Evolutionary conservation across 306 rosid genomes (phyloP), one percentile per base, ranked within the genome.

Genomic region (Lotus japonicus): DNA sequence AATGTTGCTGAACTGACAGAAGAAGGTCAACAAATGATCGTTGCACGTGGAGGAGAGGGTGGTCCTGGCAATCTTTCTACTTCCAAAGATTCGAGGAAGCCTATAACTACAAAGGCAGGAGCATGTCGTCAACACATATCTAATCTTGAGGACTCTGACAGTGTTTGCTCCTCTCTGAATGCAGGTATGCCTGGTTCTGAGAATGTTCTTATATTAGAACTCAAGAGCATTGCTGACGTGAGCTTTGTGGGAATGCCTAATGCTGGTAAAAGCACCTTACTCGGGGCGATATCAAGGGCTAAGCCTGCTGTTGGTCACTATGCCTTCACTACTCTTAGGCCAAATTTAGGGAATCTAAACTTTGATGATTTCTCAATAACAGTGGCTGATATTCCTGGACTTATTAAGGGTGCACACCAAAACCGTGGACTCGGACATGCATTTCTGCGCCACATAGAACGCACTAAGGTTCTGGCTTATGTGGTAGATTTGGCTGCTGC

Each of bases 191-290:
- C 85, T 61, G 95, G 92, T 46, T 80, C 89, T 11, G 96, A 94
- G 84, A 70, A 84, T 9, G 62, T 85, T 72, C 84, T 94, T 46
- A 82, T 88, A 65, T 81, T 90, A 74, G 95, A 94, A 74, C 96
- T 94, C 69, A 90, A 94, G 81, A 88, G 96, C 82, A 90, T 86
- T 70, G 97, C 96, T 59, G 96, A 90, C 77, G 97, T 94, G 66
- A 88, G 97, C 75, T 79, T 94, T 53, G 96, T 94, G 57, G 99
- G 97, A 73, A 90, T 94, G 86, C 99, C 99, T 58, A 94, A 90
- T 86, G 96, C 99, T 70, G 99, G 97, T 15, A 94, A 94, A 87
- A 94, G 99, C 75, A 90, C 96, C 48, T 86, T 94, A 19, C 84
- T 94, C 10, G 97, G 99, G 60, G 97, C 90, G 35, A 88, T 86